Conservation (phyloP, 192 early-diverging fungal genomes). For the Spizellomyces sp. region DNA sequence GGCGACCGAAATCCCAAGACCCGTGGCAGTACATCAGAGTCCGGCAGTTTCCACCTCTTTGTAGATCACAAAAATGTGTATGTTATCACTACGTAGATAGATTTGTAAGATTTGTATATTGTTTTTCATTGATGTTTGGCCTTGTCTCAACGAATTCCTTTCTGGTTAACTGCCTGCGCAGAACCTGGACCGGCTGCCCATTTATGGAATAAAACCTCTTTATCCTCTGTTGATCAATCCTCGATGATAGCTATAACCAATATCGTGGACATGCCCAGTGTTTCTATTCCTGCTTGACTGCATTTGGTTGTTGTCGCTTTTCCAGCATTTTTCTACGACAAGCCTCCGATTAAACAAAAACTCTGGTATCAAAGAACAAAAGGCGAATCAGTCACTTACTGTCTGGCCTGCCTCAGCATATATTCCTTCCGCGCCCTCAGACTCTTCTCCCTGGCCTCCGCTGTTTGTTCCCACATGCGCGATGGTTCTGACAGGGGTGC, state of each 20-base stretch:
- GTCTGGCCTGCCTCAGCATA: slow-evolving; percentile 72
- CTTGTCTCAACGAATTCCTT: background rate
- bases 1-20: too few relatives aligned
- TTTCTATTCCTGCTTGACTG: background rate
- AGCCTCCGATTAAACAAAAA: background rate
- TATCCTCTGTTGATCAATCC: background rate
- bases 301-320: background rate
- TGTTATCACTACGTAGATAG: too few relatives aligned
- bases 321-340: background rate
- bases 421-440: slow-evolving; percentile 67
- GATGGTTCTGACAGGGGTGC: slow-evolving; percentile 56
- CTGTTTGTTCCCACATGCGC: slow-evolving; percentile 62
- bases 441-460: slow-evolving; percentile 61
- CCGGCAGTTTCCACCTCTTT: too few relatives aligned
- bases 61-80: too few relatives aligned
- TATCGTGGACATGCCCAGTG: too few relatives aligned
- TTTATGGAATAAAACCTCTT: background rate
- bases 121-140: background rate
- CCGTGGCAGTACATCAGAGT: too few relatives aligned
- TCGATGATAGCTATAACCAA: background rate
- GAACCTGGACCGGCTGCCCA: background rate
- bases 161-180: background rate
- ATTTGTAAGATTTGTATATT: too few relatives aligned
- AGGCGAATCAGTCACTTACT: slow-evolving; percentile 46
- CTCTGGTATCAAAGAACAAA: too few relatives aligned